A percentile compares a stretch with the other conserved stretches of the same genome.
Evolutionary conservation across 345 rosid species (phyloP).

Genomic region (Brassica cretica): DNA sequence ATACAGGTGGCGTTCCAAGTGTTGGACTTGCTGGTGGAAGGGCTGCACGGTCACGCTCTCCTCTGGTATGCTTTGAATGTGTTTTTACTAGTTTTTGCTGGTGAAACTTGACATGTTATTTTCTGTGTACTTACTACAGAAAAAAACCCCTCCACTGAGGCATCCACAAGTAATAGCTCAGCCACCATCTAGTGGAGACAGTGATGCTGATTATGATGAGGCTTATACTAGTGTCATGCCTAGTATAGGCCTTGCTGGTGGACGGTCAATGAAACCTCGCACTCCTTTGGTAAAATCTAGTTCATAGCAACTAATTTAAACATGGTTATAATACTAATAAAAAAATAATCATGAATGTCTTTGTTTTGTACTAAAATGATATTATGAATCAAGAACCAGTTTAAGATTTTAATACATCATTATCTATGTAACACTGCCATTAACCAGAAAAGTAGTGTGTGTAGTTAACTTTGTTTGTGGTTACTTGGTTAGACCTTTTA

Average conservation of each 20-base stretch:
- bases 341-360: no score
- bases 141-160: constrained; percentile 40
- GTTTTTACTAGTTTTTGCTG: background rate
- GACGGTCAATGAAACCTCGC: constrained; percentile 47
- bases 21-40: constrained; percentile 54
- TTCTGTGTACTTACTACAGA: constrained; percentile 25
- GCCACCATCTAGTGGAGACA: constrained; percentile 38
- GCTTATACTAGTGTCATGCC: constrained; percentile 37
- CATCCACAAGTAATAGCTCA: constrained; percentile 27
- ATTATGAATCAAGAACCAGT: background rate
- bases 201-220: constrained; percentile 42
- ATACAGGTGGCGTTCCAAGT: constrained; percentile 41
- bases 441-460: background rate
- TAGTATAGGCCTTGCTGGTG: constrained; percentile 56
- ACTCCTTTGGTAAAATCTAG: constrained; percentile 49
- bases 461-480: background rate
- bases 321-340: background rate
- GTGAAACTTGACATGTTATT: constrained; percentile 7
- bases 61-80: constrained; percentile 40
- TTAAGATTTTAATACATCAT: background rate
- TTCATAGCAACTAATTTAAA: background rate
- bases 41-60: constrained; percentile 39
- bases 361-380: background rate
- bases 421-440: background rate
- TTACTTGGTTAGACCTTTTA: background rate